Conservation (phyloP, 495 filamentous ascomycete genomes). For the Choiromyces venosus region DNA sequence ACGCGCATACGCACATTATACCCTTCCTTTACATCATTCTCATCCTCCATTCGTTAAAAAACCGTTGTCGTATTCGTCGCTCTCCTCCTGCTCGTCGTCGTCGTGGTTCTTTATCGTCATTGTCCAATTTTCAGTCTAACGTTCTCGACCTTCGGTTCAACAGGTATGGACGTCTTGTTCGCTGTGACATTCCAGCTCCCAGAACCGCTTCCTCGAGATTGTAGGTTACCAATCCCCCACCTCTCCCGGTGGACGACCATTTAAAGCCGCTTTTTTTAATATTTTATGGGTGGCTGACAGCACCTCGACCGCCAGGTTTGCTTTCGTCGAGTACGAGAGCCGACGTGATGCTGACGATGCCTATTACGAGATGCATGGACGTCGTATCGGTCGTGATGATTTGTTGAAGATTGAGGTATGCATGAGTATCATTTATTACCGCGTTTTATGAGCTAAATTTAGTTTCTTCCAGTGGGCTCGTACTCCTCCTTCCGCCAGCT, state of each 20-base stretch:
- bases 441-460: constrained; percentile 6
- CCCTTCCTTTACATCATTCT: constrained; percentile 41
- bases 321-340: constrained; percentile 99
- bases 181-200: constrained; percentile 96
- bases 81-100: constrained; percentile 40
- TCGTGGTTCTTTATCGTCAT: constrained; percentile 19
- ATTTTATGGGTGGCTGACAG: constrained; percentile 35
- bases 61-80: constrained; percentile 31
- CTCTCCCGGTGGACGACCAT: constrained; percentile 31
- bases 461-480: constrained; percentile 73
- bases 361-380: constrained; percentile 99
- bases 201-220: constrained; percentile 85
- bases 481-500: constrained; percentile 95
- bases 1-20: constrained; percentile 29
- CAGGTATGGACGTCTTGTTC: constrained; percentile 97
- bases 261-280: constrained; percentile 31
- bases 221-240: constrained; percentile 56
- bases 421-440: neutral
- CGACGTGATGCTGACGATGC: constrained; percentile 98
- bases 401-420: constrained; percentile 94
- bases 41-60: constrained; percentile 32
- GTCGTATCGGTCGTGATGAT: constrained; percentile 94
- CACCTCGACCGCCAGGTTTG: constrained; percentile 62
- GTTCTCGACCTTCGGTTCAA: constrained; percentile 38
- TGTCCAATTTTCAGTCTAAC: constrained; percentile 35